Conservation (phyloP, 768 basidiomycete genomes). For the Boletus subcaerulescens region DNA sequence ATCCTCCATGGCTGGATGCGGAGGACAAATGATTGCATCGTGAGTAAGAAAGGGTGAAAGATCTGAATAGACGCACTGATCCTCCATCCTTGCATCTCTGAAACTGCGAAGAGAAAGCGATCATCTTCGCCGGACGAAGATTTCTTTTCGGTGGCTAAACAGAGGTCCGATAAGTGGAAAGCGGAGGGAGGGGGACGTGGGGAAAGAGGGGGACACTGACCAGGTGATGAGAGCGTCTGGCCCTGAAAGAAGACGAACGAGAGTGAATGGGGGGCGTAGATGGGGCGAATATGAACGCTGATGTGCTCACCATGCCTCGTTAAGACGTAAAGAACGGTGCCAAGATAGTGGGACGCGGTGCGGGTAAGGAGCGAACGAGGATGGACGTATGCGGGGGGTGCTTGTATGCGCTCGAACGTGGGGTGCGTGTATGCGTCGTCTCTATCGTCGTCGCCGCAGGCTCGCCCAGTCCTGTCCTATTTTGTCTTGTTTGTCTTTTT, state of each 20-base stretch:
- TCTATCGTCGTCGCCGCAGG: conserved; percentile 6
- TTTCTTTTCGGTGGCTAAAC: conserved; percentile 76
- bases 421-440: conserved; percentile 13
- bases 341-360: neutral
- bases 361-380: neutral
- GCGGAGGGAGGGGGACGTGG: neutral
- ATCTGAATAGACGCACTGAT: conserved; percentile 65
- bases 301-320: conserved; percentile 27
- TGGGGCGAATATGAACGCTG: neutral
- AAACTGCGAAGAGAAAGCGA: conserved; percentile 70
- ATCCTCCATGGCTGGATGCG: conserved; percentile 88
- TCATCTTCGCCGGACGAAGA: conserved; percentile 70
- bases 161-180: conserved; percentile 14
- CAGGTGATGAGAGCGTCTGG: conserved; percentile 82
- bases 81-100: conserved; percentile 99
- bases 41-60: neutral
- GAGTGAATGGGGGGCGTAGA: conserved; percentile 4
- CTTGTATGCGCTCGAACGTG: conserved; percentile 9
- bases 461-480: conserved; percentile 16
- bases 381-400: neutral
- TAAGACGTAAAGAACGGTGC: conserved; percentile 27
- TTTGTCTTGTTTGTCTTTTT: conserved; percentile 35
- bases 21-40: neutral
- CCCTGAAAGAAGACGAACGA: conserved; percentile 45
- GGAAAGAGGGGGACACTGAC: conserved; percentile 39